phyloP scores from a whole-genome alignment of 768 basidiomycete genomes.

The Pisolithus orientalis region DNA sequence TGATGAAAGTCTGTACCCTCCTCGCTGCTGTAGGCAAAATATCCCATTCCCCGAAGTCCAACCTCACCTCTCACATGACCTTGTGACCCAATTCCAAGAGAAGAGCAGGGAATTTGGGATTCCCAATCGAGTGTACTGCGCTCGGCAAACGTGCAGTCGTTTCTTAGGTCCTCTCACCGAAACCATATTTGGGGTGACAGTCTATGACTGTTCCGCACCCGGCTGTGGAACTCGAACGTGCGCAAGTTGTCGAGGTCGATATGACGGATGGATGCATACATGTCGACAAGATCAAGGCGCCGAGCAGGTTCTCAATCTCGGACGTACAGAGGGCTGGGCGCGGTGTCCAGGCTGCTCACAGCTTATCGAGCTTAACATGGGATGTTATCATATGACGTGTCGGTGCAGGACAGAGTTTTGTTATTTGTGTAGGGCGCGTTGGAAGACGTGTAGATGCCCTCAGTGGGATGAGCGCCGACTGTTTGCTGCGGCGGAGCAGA shows the following conservation, averaged over 20 bases:
- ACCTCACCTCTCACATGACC: slow-evolving; percentile 15
- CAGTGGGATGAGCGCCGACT: slow-evolving; percentile 56
- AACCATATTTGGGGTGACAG: slow-evolving; percentile 15
- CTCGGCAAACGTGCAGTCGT: slow-evolving; percentile 27
- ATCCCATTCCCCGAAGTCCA: slow-evolving; percentile 23
- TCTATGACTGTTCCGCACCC: slow-evolving; percentile 16
- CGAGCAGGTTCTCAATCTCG: slow-evolving; percentile 21
- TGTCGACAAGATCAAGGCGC: slow-evolving; percentile 22
- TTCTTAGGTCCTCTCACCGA: slow-evolving; percentile 30
- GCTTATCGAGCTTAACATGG: slow-evolving; percentile 31
- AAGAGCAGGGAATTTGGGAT: slow-evolving; percentile 28
- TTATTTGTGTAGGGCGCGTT: slow-evolving; percentile 44
- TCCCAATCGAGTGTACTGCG: slow-evolving; percentile 34
- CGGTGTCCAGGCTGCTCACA: slow-evolving; percentile 35
- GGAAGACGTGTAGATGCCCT: slow-evolving; percentile 60
- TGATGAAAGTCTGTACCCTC: slow-evolving; percentile 37
- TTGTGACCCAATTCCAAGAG: slow-evolving; percentile 17
- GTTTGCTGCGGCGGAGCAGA: slow-evolving; percentile 36
- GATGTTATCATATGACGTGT: slow-evolving; percentile 39
- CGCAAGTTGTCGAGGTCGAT: slow-evolving; percentile 16
- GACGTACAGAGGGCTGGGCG: slow-evolving; percentile 27
- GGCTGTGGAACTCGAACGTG: slow-evolving; percentile 19
- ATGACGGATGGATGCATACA: slow-evolving; percentile 19
- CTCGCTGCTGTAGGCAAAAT: slow-evolving; percentile 31
- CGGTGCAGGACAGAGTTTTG: slow-evolving; percentile 34